Base-by-base conservation (phyloP, 495 filamentous ascomycete genomes). In the Articulospora tetracladia region DNA sequence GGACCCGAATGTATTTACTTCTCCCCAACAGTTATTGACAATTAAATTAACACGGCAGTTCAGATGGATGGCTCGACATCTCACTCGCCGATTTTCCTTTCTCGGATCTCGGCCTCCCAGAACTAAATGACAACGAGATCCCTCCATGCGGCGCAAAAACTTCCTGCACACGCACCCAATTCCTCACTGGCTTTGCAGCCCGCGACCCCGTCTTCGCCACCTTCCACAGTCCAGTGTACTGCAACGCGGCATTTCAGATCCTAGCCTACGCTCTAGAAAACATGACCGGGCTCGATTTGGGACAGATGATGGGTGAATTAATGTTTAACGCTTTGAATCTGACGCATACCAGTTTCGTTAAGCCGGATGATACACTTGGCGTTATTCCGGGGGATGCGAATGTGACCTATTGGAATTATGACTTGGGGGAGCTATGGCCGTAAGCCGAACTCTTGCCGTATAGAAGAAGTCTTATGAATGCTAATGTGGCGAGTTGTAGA, bases 181-280 rank as follows among this genome's bases (percentile, higher is more conserved):
- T 83, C 65, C 80, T 86, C 65, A 48, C 67, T 1, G 81, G 79
- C 1, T 61, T 84, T 11, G 60, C 77, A 20, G 65, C 72, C 8
- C 68, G 69, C 0, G 69, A 77, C 27, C 82, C 83, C 0, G 74
- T 75, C 6, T 81, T 76, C 59, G 62, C 70, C 0, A 74, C 82
- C 1, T 75, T 70, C 41, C 59, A 74, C 8, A 83, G 76, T 2
- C 77, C 83, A 0, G 72, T 73, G 15, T 86, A 86, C 66, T 81
- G 82, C 19, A 84, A 86, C 66, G 76, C 73, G 4, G 81, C 74
- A 0, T 84, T 77, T 59, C 74, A 79, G 50, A 69, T 86, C 36
- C 71, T 86, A 15, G 77, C 77, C 0, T 77, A 80, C 56, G 79
- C 77, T 1, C 73, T 87, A 25, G 79, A 83, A 56, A 74, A 71